Evolutionary conservation across 805 yeast species (phyloP), one percentile per base, ranked within the genome.

Genomic region (Nakazawaea populi): DNA sequence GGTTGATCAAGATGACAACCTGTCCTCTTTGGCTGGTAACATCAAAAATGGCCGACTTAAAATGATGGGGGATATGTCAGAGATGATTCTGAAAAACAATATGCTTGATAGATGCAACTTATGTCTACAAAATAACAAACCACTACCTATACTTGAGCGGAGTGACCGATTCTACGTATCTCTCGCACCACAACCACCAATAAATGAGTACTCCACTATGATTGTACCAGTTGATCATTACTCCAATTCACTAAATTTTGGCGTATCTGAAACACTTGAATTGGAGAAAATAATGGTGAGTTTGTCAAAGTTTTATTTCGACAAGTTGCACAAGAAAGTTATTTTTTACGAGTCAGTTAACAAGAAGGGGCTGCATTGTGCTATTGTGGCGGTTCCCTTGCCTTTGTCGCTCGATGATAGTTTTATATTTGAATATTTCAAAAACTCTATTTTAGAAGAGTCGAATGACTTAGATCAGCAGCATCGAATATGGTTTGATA

Each of bases 341-440:
- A 47, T 77, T 7, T 77, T 77, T 52, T 76, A 75, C 56, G 82
- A 77, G 56, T 68, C 64, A 32, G 72, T 77, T 0, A 61, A 68
- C 3, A 49, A 58, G 11, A 54, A 56, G 6, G 49, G 56, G 10
- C 55, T 58, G 5, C 82, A 77, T 55, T 73, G 76, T 14, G 58
- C 65, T 3, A 73, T 77, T 9, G 60, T 62, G 41, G 77, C 76
- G 1, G 63, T 77, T 2, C 80, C 82, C 0, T 52, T 77, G 1
- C 73, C 79, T 3, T 46, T 58, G 34, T 55, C 64, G 3, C 48
- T 69, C 27, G 48, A 44, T 8, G 54, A 64, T 1, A 54, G 52
- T 7, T 57, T 62, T 1, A 66, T 76, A 3, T 65, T 65, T 11
- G 76, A 77, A 2, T 71, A 67, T 48, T 76, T 77, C 59, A 65